Base-by-base conservation (phyloP, 176 grass and related monocot species). In the Elymus sibiricus region DNA sequence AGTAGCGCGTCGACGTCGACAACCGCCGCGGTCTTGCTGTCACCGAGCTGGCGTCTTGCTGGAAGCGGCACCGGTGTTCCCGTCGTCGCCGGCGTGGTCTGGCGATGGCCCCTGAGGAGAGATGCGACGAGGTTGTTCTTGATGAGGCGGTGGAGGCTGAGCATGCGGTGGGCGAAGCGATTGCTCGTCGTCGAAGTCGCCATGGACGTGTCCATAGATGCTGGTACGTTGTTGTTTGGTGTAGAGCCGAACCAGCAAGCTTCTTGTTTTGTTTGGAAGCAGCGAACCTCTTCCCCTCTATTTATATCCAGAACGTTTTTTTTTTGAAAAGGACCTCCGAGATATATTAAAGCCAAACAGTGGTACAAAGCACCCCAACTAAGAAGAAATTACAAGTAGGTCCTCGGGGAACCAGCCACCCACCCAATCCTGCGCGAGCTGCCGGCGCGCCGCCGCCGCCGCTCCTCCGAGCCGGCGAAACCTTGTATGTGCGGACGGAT, bases 1-100 rank as follows among this genome's bases (percentile, higher is more conserved):
- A 90, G 79, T 43, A 86, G 55, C 5, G 64, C 62, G 31, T 90
- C 79, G 28, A 70, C 84, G 29, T 90, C 88, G 31, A 90, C 63
- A 12, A 26, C 79, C 24, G 70, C 40, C 1, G 69, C 26, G 72
- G 72, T 75, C 25, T 71, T 58, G 40, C 35, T 44, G 4, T 42
- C 4, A 0, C 56, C 79, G 12, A 72, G 11, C 7, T 6, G 46
- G 15, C 77, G 72, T 49, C 43, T 25, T 17, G 70, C 70, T 73
- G 42, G 25, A 8, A 43, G 42, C 71, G 25, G 6, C 1, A n/a
- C 24, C 42, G 71, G 43, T 75, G 72, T 1, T 5, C 12, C n/a
- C 62, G 73, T 4, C 16, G 80, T 1, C 0, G 74, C 2, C 27
- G 32, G 21, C 22, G 53, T 19, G 42, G 42, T 29, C 15, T 75